Percentiles rank a stretch among this genome's conserved stretches.
These are phyloP conservation scores for Talaromyces verruculosus DNA, from an alignment of 2,329 filamentous ascomycete genomes.

Conservation along the genomic window DNA sequence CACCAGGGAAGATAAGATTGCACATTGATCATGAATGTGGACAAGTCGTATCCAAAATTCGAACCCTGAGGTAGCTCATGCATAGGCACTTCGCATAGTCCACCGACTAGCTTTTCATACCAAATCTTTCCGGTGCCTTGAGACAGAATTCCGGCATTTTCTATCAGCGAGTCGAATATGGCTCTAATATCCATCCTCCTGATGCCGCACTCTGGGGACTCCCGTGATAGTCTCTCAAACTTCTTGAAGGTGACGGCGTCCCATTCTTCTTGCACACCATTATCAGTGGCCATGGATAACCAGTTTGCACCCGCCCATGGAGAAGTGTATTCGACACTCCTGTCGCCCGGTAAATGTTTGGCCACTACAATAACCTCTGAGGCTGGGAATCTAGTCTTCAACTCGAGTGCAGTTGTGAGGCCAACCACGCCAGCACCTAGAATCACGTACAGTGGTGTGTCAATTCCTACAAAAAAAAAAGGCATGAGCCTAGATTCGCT, in stretches of 20 bases:
- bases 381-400: neutral
- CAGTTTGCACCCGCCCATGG: slow-evolving; percentile 15
- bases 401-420: slow-evolving; percentile 12
- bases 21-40: slow-evolving; percentile 13
- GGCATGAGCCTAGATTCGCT: neutral
- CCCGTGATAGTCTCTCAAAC: neutral
- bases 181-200: neutral
- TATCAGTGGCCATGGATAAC: slow-evolving; percentile 2
- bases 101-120: slow-evolving; percentile 11
- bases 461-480: neutral
- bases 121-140: slow-evolving; percentile 1
- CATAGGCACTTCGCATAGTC: neutral
- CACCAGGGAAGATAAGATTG: slow-evolving; percentile 10
- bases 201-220: slow-evolving; percentile 7
- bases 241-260: neutral
- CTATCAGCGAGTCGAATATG: slow-evolving; percentile 3
- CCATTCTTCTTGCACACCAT: neutral
- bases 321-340: neutral
- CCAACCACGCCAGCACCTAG: slow-evolving; percentile 11
- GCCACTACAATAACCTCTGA: slow-evolving; percentile 6
- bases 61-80: slow-evolving; percentile 1
- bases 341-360: slow-evolving; percentile 8
- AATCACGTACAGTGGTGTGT: slow-evolving; percentile 9
- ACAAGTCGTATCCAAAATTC: slow-evolving; percentile 9
- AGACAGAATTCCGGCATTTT: neutral